Evolutionary conservation across 768 basidiomycete genomes (phyloP).

Genomic region (Mycena metata): DNA sequence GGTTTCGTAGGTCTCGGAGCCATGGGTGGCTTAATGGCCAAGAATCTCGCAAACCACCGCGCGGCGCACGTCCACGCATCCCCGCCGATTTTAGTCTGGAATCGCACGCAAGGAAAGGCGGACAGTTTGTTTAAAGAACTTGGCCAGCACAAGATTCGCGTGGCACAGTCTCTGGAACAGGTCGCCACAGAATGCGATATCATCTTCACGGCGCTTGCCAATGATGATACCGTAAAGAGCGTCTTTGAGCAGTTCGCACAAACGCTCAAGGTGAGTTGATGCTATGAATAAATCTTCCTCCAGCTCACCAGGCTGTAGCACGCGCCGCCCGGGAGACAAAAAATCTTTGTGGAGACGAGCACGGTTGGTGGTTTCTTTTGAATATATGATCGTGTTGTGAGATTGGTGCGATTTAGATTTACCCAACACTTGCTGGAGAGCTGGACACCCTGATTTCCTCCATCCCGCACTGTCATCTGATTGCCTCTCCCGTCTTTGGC

Average conservation of each 20-base stretch:
- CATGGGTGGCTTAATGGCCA: conserved; percentile 84
- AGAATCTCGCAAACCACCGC: conserved; percentile 77
- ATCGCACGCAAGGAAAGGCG: conserved; percentile 75
- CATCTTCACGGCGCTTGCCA: conserved; percentile 79
- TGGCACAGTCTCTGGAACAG: conserved; percentile 71
- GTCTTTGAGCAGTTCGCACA: conserved; percentile 73
- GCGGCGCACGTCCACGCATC: conserved; percentile 50
- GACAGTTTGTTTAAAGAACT: conserved; percentile 70
- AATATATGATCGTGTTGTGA: background rate
- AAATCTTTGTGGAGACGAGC: conserved; percentile 89
- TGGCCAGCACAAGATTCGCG: conserved; percentile 63
- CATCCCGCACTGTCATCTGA: conserved; percentile 70
- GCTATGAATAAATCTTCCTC: background rate
- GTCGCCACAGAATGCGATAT: conserved; percentile 79
- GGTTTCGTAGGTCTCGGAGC: conserved; percentile 68
- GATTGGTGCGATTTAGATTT: conserved; percentile 56
- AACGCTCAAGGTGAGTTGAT: conserved; percentile 64
- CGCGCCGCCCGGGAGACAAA: conserved; percentile 61
- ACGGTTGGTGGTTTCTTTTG: conserved; percentile 66
- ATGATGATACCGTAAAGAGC: conserved; percentile 76
- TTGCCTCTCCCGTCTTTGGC: conserved; percentile 86
- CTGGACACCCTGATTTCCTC: conserved; percentile 76
- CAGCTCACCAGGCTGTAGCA: conserved; percentile 48
- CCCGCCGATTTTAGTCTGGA: conserved; percentile 79
- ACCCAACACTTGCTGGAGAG: conserved; percentile 71